Percentiles rank a stretch among this genome's conserved stretches.
phyloP scores from a whole-genome alignment of 805 yeast species.

The Candida nanaspora region DNA sequence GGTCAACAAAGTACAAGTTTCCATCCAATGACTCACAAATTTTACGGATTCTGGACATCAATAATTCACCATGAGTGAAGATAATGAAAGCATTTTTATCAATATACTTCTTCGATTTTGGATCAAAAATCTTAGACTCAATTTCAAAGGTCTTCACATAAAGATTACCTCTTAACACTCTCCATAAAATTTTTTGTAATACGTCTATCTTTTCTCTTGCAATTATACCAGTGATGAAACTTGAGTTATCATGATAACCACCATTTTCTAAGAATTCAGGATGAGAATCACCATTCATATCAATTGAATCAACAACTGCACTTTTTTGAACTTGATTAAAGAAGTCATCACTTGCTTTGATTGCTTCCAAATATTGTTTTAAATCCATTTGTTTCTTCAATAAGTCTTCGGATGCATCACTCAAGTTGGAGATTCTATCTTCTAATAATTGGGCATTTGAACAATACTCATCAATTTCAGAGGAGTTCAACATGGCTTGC shows the following conservation, averaged over 20 bases:
- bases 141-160: conserved; percentile 71
- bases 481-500: conserved; percentile 15
- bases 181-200: conserved; percentile 81
- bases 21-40: conserved; percentile 92
- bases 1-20: conserved; percentile 56
- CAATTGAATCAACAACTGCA: conserved; percentile 22
- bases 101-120: conserved; percentile 45
- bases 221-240: conserved; percentile 76
- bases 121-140: conserved; percentile 59
- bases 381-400: conserved; percentile 55
- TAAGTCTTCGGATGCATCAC: conserved; percentile 60
- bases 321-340: conserved; percentile 25
- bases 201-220: conserved; percentile 60
- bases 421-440: conserved; percentile 64
- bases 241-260: conserved; percentile 27
- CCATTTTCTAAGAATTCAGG: conserved; percentile 31
- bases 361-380: conserved; percentile 63
- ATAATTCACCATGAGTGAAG: conserved; percentile 82
- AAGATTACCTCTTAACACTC: conserved; percentile 88
- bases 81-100: conserved; percentile 81
- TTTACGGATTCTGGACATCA: conserved; percentile 65
- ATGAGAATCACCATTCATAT: conserved; percentile 11
- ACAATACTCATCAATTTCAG: conserved; percentile 63
- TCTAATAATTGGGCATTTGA: conserved; percentile 63
- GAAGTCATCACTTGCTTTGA: conserved; percentile 42